phyloP scores from a whole-genome alignment of 2,329 filamentous ascomycete genomes.

The Phaeomoniella chlamydospora region DNA sequence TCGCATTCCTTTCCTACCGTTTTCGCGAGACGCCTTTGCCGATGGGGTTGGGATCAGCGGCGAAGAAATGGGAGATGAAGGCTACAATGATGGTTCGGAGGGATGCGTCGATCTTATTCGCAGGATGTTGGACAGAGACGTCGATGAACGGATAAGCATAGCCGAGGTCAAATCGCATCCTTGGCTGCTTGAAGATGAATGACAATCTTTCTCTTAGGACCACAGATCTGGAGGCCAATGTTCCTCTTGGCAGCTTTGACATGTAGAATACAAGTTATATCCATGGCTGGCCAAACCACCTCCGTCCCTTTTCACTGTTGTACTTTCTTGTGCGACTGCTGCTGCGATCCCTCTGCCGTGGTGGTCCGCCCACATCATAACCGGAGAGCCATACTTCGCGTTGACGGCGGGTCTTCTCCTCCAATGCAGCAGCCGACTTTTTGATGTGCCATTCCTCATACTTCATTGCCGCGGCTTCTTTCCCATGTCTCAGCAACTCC shows the following conservation, averaged over 20 bases:
- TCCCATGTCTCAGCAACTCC: neutral
- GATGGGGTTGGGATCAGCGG: neutral
- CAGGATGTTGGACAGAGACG: constrained; percentile 83
- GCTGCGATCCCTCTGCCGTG: neutral
- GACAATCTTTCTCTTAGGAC: constrained; percentile 1
- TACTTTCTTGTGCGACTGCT: neutral
- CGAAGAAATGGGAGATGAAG: constrained; percentile 40
- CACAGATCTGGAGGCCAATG: neutral
- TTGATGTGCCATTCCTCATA: neutral
- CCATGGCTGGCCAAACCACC: neutral
- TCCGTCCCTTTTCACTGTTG: neutral
- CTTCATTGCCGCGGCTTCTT: neutral
- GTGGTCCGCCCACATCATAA: neutral
- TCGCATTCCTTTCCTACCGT: constrained; percentile 56
- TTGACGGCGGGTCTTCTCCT: constrained; percentile 1
- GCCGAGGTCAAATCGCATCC: constrained; percentile 74
- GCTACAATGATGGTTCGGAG: constrained; percentile 43
- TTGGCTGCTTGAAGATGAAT: constrained; percentile 41
- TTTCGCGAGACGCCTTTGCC: constrained; percentile 12
- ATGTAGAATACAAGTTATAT: neutral
- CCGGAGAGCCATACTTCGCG: neutral
- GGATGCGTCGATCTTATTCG: constrained; percentile 85
- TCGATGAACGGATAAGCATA: constrained; percentile 71
- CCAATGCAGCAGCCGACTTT: neutral
- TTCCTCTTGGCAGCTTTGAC: neutral